A percentile compares a stretch with the other conserved stretches of the same genome.
Evolutionary conservation across 495 filamentous ascomycete genomes (phyloP).

Genomic region (Hyaloscypha finlandica): DNA sequence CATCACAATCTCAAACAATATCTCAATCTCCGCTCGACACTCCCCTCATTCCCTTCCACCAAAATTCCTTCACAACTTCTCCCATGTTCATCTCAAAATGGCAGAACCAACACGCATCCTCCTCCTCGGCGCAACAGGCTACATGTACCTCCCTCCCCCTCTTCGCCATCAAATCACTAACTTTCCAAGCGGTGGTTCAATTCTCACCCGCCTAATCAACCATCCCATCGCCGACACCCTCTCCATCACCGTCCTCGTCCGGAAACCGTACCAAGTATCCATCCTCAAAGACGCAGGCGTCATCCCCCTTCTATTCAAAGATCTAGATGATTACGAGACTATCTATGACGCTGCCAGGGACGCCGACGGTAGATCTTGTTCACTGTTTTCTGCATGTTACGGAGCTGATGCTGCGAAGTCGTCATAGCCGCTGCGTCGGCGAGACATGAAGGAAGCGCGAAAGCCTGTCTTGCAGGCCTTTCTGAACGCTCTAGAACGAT

Average conservation of each 20-base stretch:
- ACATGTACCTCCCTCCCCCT: constrained; percentile 6
- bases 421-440: constrained; percentile 43
- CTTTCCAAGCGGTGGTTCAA: constrained; percentile 16
- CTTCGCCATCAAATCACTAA: not conserved
- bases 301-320: constrained; percentile 29
- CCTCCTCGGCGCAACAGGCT: constrained; percentile 21
- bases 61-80: too few species aligned
- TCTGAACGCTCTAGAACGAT: constrained; percentile 37
- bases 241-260: constrained; percentile 25
- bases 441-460: constrained; percentile 34
- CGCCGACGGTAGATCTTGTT: constrained; percentile 35
- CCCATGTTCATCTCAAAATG: too few species aligned
- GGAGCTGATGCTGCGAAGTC: constrained; percentile 21
- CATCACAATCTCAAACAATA: too few species aligned
- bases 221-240: not conserved
- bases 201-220: constrained; percentile 12
- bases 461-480: constrained; percentile 41
- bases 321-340: constrained; percentile 37
- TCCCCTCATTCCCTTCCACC: too few species aligned
- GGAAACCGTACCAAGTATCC: constrained; percentile 28
- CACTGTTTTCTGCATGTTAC: not conserved
- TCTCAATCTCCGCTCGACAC: too few species aligned
- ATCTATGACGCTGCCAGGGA: constrained; percentile 35
- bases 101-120: constrained; percentile 5
- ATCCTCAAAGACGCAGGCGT: constrained; percentile 29